phyloP scores from a whole-genome alignment of 73 alveolate species.

The Durusdinium trenchii region DNA sequence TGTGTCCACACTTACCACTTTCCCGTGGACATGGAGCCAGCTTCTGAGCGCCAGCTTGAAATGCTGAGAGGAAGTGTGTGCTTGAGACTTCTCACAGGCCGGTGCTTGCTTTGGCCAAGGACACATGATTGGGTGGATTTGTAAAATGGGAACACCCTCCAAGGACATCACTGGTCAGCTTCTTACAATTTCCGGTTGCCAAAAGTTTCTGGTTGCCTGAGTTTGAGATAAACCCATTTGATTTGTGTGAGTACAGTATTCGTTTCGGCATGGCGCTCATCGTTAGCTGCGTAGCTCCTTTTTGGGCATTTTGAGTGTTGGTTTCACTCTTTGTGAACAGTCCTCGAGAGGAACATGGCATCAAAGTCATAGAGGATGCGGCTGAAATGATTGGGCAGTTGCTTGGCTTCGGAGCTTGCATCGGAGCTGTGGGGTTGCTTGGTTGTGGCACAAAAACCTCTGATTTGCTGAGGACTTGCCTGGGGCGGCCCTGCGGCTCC shows the following conservation, averaged over 20 bases:
- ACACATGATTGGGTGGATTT: neutral
- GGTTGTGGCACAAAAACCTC: no score
- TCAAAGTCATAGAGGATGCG: conserved; percentile 84
- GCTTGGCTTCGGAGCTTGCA: neutral
- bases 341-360: conserved; percentile 41
- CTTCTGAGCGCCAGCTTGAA: neutral
- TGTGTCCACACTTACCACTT: conserved; percentile 95
- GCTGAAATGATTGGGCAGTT: conserved; percentile 94
- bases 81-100: neutral
- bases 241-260: no score
- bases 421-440: neutral
- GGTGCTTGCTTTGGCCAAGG: conserved; percentile 49
- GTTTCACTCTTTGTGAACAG: neutral
- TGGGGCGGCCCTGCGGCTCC: conserved; percentile 84
- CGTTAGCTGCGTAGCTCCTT: no score
- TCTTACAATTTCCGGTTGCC: no score
- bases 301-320: neutral
- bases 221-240: no score
- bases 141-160: no score
- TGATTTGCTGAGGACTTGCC: conserved; percentile 79
- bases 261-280: no score
- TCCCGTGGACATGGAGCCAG: conserved; percentile 86
- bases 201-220: no score
- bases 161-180: no score
- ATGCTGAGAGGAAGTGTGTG: neutral